Percentiles rank a stretch among this genome's conserved stretches.
phyloP scores from a whole-genome alignment of 495 filamentous ascomycete genomes.

The Penicillium roqueforti region DNA sequence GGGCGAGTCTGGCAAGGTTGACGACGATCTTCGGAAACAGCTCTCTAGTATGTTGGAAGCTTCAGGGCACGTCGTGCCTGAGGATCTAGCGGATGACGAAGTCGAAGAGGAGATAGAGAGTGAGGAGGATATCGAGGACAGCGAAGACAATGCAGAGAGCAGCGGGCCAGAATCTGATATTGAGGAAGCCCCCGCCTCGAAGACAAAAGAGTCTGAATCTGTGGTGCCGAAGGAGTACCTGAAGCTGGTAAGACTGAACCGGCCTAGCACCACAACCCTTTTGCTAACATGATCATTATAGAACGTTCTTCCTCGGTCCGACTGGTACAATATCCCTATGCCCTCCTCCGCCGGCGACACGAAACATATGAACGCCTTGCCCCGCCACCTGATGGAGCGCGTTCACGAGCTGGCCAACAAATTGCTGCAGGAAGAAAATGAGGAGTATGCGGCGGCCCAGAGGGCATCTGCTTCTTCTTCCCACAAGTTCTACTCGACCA shows the following conservation, averaged over 20 bases:
- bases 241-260: conserved; percentile 35
- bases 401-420: conserved; percentile 70
- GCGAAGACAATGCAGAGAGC: conserved; percentile 43
- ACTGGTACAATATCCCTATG: conserved; percentile 74
- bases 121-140: conserved; percentile 30
- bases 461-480: conserved; percentile 64
- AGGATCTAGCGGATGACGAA: conserved; percentile 44
- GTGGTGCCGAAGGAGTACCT: conserved; percentile 31
- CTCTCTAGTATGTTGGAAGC: conserved; percentile 42
- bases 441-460: conserved; percentile 53
- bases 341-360: conserved; percentile 48
- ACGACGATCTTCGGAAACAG: conserved; percentile 40
- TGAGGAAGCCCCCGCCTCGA: conserved; percentile 25
- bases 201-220: conserved; percentile 20
- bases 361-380: conserved; percentile 46
- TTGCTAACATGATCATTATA: conserved; percentile 33
- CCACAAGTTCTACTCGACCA: conserved; percentile 89
- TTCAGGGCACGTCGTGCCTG: conserved; percentile 41
- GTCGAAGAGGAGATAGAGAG: conserved; percentile 33
- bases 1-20: conserved; percentile 28
- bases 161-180: conserved; percentile 10
- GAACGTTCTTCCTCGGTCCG: conserved; percentile 72
- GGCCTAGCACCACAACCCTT: background rate
- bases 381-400: conserved; percentile 59
- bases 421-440: conserved; percentile 70